Conservation (phyloP, 140 eudicot species). For the Anethum foeniculum region DNA sequence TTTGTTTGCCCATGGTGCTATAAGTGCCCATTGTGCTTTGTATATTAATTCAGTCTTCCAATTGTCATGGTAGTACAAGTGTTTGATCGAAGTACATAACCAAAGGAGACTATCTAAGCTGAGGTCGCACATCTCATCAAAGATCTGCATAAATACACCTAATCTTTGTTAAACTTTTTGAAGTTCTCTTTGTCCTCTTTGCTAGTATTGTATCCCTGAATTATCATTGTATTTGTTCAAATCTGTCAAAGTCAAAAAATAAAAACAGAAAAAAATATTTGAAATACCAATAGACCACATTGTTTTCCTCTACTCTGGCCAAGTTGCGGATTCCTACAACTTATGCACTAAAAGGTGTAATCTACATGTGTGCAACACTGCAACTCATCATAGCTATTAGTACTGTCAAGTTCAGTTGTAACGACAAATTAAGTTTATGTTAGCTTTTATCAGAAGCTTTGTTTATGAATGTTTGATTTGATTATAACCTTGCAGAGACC, state of each 20-base stretch:
- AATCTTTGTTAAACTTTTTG: background rate
- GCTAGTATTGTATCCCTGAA: background rate
- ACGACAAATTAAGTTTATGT: background rate
- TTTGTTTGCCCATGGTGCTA: background rate
- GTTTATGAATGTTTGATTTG: background rate
- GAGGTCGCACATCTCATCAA: background rate
- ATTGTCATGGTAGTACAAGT: background rate
- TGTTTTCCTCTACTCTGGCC: background rate
- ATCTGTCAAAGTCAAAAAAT: background rate
- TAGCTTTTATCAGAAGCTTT: background rate
- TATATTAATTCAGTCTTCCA: background rate
- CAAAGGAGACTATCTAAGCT: constrained; percentile 4
- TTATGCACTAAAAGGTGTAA: background rate
- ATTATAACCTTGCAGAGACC: constrained; percentile 67
- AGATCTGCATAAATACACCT: background rate
- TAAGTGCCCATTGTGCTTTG: background rate
- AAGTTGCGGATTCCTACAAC: background rate
- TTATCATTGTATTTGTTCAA: background rate
- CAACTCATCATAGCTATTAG: background rate
- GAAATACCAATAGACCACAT: background rate
- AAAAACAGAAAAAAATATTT: background rate
- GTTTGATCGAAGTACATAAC: background rate
- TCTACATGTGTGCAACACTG: background rate
- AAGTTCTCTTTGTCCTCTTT: background rate
- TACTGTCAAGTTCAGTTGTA: background rate